A percentile compares a stretch with the other conserved stretches of the same genome.
Conservation (phyloP, 495 filamentous ascomycete species). For the Penicillium atrosanguineum region DNA sequence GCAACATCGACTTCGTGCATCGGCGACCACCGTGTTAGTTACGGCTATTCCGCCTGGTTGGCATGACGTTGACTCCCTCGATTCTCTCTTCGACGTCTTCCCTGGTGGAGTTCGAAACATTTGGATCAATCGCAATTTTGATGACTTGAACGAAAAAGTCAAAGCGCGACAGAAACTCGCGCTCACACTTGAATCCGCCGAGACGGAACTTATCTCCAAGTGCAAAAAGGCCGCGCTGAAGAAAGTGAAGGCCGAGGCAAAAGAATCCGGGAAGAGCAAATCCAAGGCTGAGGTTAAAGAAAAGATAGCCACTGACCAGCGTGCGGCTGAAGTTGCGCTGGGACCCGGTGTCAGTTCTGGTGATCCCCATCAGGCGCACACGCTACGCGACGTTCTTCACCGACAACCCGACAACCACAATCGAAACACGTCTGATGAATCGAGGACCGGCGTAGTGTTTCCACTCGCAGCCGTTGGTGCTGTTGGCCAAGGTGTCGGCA, state of each 20-base stretch:
- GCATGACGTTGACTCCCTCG: constrained; percentile 76
- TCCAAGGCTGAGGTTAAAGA: constrained; percentile 51
- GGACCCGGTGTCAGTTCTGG: constrained; percentile 77
- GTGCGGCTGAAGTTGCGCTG: constrained; percentile 60
- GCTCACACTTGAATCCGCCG: constrained; percentile 69
- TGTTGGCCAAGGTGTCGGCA: constrained; percentile 63
- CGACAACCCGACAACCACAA: constrained; percentile 15
- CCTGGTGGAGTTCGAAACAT: constrained; percentile 94
- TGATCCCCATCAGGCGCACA: constrained; percentile 76
- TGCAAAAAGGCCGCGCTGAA: constrained; percentile 76
- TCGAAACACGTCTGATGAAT: constrained; percentile 26
- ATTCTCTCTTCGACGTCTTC: constrained; percentile 91
- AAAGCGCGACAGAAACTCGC: constrained; percentile 71
- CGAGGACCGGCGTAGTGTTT: constrained; percentile 20
- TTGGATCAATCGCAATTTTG: constrained; percentile 93
- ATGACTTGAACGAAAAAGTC: constrained; percentile 84
- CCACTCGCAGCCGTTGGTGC: constrained; percentile 31
- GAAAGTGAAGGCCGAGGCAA: constrained; percentile 60
- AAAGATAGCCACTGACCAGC: constrained; percentile 45
- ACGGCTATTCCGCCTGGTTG: constrained; percentile 86
- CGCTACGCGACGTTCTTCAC: constrained; percentile 62
- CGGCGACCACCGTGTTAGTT: constrained; percentile 91
- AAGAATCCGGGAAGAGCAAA: constrained; percentile 53
- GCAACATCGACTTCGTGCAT: constrained; percentile 91
- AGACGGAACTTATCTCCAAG: constrained; percentile 76